Base-by-base conservation (phyloP, 2,329 filamentous ascomycete species). In the Pestalotiopsis sp. region DNA sequence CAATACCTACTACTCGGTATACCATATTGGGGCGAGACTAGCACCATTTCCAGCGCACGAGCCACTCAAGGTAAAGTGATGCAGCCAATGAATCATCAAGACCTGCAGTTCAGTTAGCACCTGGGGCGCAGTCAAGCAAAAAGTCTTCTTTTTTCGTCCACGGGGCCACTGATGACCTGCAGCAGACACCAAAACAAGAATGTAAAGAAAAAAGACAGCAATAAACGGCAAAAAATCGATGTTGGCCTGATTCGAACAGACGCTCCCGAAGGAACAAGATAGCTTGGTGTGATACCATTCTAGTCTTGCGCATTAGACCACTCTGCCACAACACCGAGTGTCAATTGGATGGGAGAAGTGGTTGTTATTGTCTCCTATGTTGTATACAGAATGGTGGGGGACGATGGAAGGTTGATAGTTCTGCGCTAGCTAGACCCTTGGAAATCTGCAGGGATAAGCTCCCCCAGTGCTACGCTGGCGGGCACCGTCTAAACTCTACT, bases 231-330 rank as follows among this genome's bases (percentile, higher is more conserved):
- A 20, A 27, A 41, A n/a, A 4, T 14, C n/a, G 41, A 57, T 65
- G 49, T 39, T 39, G 49, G 31, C 31, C 31, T 31, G 31, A 31
- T 31, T 31, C 31, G 31, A 31, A 31, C 27, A 27, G 27, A 27
- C 27, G 63, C 63, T 25, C 25, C 63, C 63, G 63, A 65, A 56
- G 64, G n/a, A 20, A 66, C 13, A n/a, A 66, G 49, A 59, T 66
- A 23, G 31, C 38, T 41, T 61, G 38, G 59, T 38, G 38, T 6
- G 27, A 38, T 11, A 59, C 20, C 3, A 66, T 58, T 58, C 64
- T 66, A 66, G 64, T 66, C 64, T 59, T n/a, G 23, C 64, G 64
- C 64, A 58, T 39, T 66, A 66, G 62, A 66, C 64, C 64, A 66
- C 64, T 59, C 64, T 58, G 64, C 64, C 49, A 66, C 64, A 36